These are phyloP conservation scores for Hypoxylon sp. DNA, from an alignment of 2,329 filamentous ascomycete species.

Conservation along the genomic window DNA sequence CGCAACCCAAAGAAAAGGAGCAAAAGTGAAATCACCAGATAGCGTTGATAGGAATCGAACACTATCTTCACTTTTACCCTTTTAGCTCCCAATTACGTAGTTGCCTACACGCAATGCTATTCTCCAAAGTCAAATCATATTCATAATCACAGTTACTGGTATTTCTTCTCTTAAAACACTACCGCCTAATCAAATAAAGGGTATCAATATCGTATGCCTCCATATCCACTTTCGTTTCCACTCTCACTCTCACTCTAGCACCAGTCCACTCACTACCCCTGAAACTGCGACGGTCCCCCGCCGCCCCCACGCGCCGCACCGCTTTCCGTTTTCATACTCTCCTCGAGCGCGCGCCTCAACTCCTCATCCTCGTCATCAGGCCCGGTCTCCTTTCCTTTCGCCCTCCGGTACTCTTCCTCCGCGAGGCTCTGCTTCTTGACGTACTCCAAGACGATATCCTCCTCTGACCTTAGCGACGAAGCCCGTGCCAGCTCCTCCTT, in stretches of 20 bases:
- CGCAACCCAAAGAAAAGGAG: too few species aligned
- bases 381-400: slow-evolving; percentile 56
- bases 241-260: not conserved
- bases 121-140: not conserved
- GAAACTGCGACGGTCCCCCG: slow-evolving; percentile 45
- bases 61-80: too few species aligned
- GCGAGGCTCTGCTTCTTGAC: slow-evolving; percentile 81
- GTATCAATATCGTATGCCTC: slow-evolving; percentile 33
- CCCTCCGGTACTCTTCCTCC: slow-evolving; percentile 70
- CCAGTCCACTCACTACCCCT: not conserved
- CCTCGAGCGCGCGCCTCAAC: slow-evolving; percentile 50
- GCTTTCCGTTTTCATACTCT: slow-evolving; percentile 48
- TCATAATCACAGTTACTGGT: slow-evolving; percentile 1
- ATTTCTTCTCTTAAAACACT: slow-evolving; percentile 10
- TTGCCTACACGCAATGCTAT: not conserved
- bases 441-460: slow-evolving; percentile 82
- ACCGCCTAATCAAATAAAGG: slow-evolving; percentile 25
- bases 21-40: too few species aligned
- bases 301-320: slow-evolving; percentile 43
- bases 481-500: slow-evolving; percentile 61
- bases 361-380: slow-evolving; percentile 48
- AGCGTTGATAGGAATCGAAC: too few species aligned
- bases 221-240: not conserved
- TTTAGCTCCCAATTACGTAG: too few species aligned
- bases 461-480: slow-evolving; percentile 68